phyloP scores from a whole-genome alignment of 306 rosid species.

The Cicer pinnatifidum region DNA sequence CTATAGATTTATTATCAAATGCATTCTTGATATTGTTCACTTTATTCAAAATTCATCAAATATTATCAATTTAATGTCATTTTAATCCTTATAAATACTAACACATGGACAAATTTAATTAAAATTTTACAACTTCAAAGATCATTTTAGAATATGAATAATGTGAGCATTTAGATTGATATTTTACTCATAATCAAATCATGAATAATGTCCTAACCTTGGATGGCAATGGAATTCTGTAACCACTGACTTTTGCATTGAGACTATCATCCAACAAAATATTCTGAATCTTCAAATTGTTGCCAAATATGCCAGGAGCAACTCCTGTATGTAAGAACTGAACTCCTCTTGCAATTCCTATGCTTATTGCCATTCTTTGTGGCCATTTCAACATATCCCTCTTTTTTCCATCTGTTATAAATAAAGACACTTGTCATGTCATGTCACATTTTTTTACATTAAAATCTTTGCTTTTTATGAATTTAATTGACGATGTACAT shows the following conservation, averaged over 20 bases:
- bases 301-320: slow-evolving; percentile 75
- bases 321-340: slow-evolving; percentile 86
- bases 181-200: not conserved
- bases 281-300: slow-evolving; percentile 66
- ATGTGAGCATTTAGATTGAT: no score
- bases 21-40: no score
- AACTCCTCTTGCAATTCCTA: slow-evolving; percentile 88
- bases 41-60: no score
- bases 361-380: slow-evolving; percentile 89
- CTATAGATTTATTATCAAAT: no score
- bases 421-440: slow-evolving; percentile 6
- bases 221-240: slow-evolving; percentile 63
- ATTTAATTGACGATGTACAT: not conserved
- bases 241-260: slow-evolving; percentile 75
- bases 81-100: no score
- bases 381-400: slow-evolving; percentile 96
- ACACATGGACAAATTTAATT: no score
- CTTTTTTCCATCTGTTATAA: slow-evolving; percentile 73
- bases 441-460: not conserved
- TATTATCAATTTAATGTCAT: no score
- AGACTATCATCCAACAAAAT: slow-evolving; percentile 83
- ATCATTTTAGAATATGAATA: no score
- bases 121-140: no score
- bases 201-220: slow-evolving; percentile 53
- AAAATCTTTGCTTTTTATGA: slow-evolving; percentile 12